Conservation (phyloP, 192 early-diverging fungal species). For the Coemansia sp. region DNA sequence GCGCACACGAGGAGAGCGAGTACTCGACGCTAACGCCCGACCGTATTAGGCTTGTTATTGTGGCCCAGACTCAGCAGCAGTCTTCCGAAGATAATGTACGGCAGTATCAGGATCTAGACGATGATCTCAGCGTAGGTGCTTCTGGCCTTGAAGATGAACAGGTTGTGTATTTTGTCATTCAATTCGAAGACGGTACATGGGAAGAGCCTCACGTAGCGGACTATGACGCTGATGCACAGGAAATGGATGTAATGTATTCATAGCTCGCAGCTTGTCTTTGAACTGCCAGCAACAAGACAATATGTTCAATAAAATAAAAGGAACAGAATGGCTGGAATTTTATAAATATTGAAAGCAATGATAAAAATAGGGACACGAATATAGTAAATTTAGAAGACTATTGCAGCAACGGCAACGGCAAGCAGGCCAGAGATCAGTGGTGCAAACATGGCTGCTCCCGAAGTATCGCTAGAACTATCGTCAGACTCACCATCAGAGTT, state of each 20-base stretch:
- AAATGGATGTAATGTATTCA: slow-evolving; percentile 24
- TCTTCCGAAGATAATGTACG: not conserved
- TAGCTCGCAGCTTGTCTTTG: not conserved
- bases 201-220: slow-evolving; percentile 34
- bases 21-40: slow-evolving; percentile 11
- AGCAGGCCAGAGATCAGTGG: slow-evolving; percentile 5
- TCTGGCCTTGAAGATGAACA: slow-evolving; percentile 28
- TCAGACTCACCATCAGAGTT: not conserved
- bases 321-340: not conserved
- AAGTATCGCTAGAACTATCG: not conserved
- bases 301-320: not conserved
- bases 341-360: not conserved
- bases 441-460: slow-evolving; percentile 2
- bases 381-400: not conserved
- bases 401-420: not conserved
- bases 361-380: not conserved
- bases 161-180: slow-evolving; percentile 29
- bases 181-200: slow-evolving; percentile 29
- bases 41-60: slow-evolving; percentile 22
- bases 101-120: slow-evolving; percentile 21
- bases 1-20: slow-evolving; percentile 24
- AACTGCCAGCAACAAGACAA: not conserved
- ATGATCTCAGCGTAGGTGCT: slow-evolving; percentile 10
- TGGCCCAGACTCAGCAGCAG: not conserved
- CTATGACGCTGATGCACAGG: slow-evolving; percentile 34